Evolutionary conservation across 2,329 filamentous ascomycete species (phyloP), one percentile per base, ranked within the genome.

Genomic region (Fusarium nurragi): DNA sequence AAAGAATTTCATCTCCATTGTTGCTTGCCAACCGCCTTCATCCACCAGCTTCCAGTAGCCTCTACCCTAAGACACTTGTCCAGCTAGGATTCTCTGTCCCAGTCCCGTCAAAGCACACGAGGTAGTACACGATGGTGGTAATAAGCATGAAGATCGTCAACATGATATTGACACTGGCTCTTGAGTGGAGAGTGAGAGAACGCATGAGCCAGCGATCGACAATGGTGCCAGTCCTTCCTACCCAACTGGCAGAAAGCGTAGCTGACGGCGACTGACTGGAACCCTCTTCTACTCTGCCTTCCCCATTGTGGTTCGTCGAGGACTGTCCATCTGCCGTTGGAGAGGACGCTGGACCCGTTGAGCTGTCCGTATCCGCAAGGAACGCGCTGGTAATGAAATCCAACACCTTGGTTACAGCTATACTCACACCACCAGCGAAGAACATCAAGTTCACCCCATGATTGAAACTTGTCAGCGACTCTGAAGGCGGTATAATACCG

Each of bases 91-190:
- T 62, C 2, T 5, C 8, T 0, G 59, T 62, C 4, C 44, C 57
- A 4, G 23, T 62, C 2, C 51, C 50, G 30, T 62, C 51, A 30
- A 62, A 62, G 11, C 32, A 62, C 1, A 62, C 23, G 0, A 62
- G 43, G 12, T 62, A 62, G 25, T 62, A 62, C 3, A 55, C 25
- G 1, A 46, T 16, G 1, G 51, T 51, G 0, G 59, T 62, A 14
- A 57, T 43, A 1, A 62, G 21, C 10, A 51, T 62, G 3, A 62
- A 62, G 4, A 57, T 11, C 2, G 44, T 40, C 1, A 62, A 9
- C 3, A 32, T n/a, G 10, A 62, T 51, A 4, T 16, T 38, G 0
- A 19, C 1, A 16, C 23, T 38, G 10, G 44, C 6, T 3, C n/a
- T 25, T 21, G 59, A 45, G 3, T 51, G 7, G 22, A 57, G 2